Conservation (phyloP, 225 moss, liverwort and hornwort species). For the Takakia lepidozioides region DNA sequence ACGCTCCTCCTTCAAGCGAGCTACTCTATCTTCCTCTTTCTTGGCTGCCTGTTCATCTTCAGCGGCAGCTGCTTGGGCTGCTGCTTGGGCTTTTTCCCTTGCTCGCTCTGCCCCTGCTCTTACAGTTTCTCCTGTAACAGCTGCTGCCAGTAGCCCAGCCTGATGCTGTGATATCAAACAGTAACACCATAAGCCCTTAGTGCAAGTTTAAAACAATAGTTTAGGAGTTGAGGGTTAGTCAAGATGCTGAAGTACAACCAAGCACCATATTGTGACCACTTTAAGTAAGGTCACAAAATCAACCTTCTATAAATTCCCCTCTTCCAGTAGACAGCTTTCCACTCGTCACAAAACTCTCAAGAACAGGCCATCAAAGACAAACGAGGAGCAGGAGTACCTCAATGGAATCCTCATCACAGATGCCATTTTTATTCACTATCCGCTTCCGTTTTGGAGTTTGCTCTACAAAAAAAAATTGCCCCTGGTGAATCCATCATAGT, state of each 20-base stretch:
- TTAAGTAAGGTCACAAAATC: too few species aligned
- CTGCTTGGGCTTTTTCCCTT: conserved; percentile 29
- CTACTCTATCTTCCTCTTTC: conserved; percentile 50
- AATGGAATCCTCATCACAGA: too few species aligned
- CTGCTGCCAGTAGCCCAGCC: conserved; percentile 52
- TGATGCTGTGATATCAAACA: conserved; percentile 34
- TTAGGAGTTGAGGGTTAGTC: too few species aligned
- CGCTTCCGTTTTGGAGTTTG: not conserved
- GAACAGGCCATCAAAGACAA: not conserved
- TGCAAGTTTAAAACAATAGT: not conserved
- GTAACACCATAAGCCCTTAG: conserved; percentile 3
- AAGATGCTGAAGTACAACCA: too few species aligned
- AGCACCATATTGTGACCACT: too few species aligned
- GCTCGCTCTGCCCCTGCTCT: conserved; percentile 41
- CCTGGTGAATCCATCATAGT: too few species aligned
- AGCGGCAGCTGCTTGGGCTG: conserved; percentile 24
- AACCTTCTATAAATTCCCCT: not conserved
- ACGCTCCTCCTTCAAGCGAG: conserved; percentile 39
- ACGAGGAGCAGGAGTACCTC: too few species aligned
- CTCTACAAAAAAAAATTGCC: too few species aligned
- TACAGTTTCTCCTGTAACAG: conserved; percentile 45
- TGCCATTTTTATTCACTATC: too few species aligned
- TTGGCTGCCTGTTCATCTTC: conserved; percentile 30
- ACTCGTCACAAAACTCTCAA: too few species aligned
- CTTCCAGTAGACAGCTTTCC: not conserved